phyloP scores from a whole-genome alignment of 148 eudicot genomes.

The Rhododendron vialii region DNA sequence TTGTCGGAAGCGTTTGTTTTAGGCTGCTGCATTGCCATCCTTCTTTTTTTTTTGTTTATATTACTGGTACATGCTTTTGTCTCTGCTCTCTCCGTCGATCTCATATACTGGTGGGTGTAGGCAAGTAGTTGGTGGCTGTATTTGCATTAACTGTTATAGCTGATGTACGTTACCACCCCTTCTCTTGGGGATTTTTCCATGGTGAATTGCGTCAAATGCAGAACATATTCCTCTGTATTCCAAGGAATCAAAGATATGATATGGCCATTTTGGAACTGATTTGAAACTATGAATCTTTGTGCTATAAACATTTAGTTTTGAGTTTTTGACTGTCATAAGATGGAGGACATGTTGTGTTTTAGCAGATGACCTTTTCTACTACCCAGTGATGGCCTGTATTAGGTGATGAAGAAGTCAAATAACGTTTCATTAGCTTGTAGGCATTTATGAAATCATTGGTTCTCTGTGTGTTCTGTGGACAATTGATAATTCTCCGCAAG shows the following conservation, averaged over 20 bases:
- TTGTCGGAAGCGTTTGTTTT: slow-evolving; percentile 67
- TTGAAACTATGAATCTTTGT: background rate
- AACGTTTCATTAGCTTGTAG: background rate
- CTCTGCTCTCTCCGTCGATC: background rate
- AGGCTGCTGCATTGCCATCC: background rate
- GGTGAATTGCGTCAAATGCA: background rate
- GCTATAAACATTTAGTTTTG: background rate
- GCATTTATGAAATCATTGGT: background rate
- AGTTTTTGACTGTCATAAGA: background rate
- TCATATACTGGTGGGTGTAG: background rate
- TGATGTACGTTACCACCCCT: background rate
- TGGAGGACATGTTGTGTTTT: background rate
- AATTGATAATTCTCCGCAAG: background rate
- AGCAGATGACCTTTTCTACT: background rate
- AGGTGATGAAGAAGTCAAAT: background rate
- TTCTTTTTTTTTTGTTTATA: background rate
- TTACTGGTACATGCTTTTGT: background rate
- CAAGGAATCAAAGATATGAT: background rate
- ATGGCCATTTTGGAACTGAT: background rate
- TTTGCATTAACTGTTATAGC: background rate
- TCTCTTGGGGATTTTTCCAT: background rate
- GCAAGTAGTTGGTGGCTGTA: background rate
- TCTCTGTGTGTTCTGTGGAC: background rate
- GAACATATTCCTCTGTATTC: background rate
- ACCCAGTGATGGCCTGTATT: background rate